phyloP scores from a whole-genome alignment of 2,329 filamentous ascomycete species.

The Colletotrichum incanum region DNA sequence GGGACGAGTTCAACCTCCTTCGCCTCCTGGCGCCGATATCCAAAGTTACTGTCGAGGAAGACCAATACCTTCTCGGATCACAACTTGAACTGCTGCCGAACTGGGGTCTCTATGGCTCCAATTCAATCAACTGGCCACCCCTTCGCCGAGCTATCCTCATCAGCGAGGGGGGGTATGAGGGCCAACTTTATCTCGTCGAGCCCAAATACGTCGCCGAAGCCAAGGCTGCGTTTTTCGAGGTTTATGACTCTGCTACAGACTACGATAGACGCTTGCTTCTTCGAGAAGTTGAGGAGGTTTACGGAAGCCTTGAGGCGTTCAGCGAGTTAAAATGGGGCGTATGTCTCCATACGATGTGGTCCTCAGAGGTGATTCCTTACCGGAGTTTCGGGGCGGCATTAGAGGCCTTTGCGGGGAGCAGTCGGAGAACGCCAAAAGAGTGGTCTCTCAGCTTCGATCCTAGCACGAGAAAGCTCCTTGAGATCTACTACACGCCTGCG shows the following conservation, averaged over 20 bases:
- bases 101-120: background rate
- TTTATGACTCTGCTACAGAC: background rate
- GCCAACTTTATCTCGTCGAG: slow-evolving; percentile 12
- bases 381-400: background rate
- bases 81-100: background rate
- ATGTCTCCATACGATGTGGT: slow-evolving; percentile 10
- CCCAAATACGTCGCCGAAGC: slow-evolving; percentile 13
- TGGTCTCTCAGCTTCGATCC: background rate
- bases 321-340: slow-evolving; percentile 2
- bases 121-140: background rate
- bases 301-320: slow-evolving; percentile 14
- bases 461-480: background rate
- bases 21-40: slow-evolving; percentile 11
- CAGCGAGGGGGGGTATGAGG: background rate
- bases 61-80: background rate
- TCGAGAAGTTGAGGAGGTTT: slow-evolving; percentile 3
- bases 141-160: background rate
- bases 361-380: slow-evolving; percentile 12
- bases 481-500: background rate
- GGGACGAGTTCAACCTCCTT: slow-evolving; percentile 16
- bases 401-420: background rate
- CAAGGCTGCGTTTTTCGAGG: slow-evolving; percentile 10
- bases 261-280: background rate
- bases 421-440: background rate
- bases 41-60: background rate